These are phyloP conservation scores for Boletus barrowsii DNA, from an alignment of 768 basidiomycete species.

Conservation along the genomic window DNA sequence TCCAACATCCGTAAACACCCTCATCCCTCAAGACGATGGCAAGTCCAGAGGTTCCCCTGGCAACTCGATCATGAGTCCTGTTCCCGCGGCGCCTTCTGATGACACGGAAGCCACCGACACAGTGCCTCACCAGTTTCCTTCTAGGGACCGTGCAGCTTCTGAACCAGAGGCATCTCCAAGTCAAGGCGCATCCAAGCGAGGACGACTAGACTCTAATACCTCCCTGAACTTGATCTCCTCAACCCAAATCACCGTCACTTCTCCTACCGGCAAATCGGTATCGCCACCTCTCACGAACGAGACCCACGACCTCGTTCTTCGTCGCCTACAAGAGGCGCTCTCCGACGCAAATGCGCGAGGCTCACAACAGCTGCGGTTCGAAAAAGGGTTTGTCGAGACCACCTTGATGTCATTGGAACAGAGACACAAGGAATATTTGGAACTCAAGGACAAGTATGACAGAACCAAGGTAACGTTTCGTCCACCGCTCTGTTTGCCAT, in stretches of 20 bases:
- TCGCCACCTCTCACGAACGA: conserved; percentile 31
- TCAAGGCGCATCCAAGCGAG: conserved; percentile 10
- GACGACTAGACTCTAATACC: conserved; percentile 27
- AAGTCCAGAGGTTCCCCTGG: neutral
- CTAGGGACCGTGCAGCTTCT: conserved; percentile 29
- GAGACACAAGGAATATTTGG: conserved; percentile 54
- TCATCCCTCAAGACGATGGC: conserved; percentile 6
- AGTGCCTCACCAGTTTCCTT: conserved; percentile 10
- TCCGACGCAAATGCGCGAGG: conserved; percentile 58
- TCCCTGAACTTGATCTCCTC: conserved; percentile 15
- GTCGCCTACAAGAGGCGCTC: conserved; percentile 60
- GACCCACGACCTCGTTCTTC: conserved; percentile 43
- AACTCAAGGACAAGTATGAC: conserved; percentile 76
- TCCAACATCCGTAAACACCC: conserved; percentile 19
- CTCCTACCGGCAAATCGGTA: conserved; percentile 34
- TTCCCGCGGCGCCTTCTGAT: neutral
- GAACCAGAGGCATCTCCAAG: conserved; percentile 27
- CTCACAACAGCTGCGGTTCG: conserved; percentile 61
- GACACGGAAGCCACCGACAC: conserved; percentile 11
- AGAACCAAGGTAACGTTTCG: conserved; percentile 73
- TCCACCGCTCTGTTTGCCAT: neutral
- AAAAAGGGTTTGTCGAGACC: conserved; percentile 68
- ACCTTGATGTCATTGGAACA: conserved; percentile 66
- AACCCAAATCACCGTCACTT: conserved; percentile 45
- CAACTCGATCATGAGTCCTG: neutral